Base-by-base conservation (phyloP, 495 filamentous ascomycete genomes). In the Neurospora sp. region DNA sequence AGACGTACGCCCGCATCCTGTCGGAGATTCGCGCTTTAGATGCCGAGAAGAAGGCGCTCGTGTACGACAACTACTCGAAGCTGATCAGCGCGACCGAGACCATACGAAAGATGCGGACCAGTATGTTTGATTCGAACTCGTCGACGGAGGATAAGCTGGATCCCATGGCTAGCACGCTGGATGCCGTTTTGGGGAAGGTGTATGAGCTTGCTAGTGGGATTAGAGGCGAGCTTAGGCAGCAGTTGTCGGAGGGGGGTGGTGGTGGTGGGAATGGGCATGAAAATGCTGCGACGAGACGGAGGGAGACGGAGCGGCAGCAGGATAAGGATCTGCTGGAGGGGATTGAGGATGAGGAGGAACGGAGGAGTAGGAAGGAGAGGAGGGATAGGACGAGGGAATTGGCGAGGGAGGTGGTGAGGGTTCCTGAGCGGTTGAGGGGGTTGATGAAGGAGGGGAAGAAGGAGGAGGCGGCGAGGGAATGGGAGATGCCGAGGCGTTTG, bases 61-160 rank as follows among this genome's bases (percentile, higher is more conserved):
- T 99, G 5, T 99, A 99, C 80, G 96, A 99, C 81, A 99, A 99
- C 80, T 99, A 98, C 81, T 93, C 90, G 74, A 98, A 98, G 84
- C 84, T 99, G 77, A 98, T 99, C 74, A 88, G 89, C 21, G 96
- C 96, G 19, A 98, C 96, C 17, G 94, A 97, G 80, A 98, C 95
- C 15, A 99, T 99, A 78, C 88, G 93, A 34, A 75, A 83, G 82
- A 94, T 94, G 92, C 82, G 91, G 43, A 83, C 85, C 24, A 91
- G 89, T 76, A 94, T 93, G 92, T 62, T 62, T 6, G 54, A 62
- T 6, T 34, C 54, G 54, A 62, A 62, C 15, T 7, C 28, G 54
- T 17, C 24, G 54, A 62, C 54, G 24, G 54, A 2, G 13, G 90
- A 91, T 73, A 90, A 89, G n/a, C 77, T 92, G 71, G 88, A 88